A percentile compares a stretch with the other conserved stretches of the same genome.
phyloP scores from a whole-genome alignment of 2,329 filamentous ascomycete species.

The Didymella arachidicola region DNA sequence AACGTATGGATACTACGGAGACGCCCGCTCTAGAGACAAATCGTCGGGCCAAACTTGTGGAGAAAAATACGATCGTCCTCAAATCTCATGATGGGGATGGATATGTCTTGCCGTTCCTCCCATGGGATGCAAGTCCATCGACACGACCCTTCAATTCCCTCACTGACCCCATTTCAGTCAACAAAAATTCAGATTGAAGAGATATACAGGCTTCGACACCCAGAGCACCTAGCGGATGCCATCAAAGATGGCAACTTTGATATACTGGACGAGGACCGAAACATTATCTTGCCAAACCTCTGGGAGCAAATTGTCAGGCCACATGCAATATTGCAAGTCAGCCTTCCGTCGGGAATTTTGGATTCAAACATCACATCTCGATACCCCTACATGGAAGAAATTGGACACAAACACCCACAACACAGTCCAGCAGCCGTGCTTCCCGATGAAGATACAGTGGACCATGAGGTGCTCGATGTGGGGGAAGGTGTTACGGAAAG shows the following conservation, averaged over 20 bases:
- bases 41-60: neutral
- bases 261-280: constrained; percentile 19
- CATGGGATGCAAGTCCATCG: constrained; percentile 9
- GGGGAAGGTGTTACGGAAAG: neutral
- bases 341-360: constrained; percentile 5
- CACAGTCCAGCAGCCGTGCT: neutral
- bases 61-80: constrained; percentile 1
- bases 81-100: constrained; percentile 10
- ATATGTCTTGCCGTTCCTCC: constrained; percentile 12
- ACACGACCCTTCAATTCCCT: too few species aligned
- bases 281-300: constrained; percentile 29
- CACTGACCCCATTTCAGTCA: constrained; percentile 1
- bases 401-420: neutral
- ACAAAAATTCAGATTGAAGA: constrained; percentile 5
- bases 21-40: too few species aligned
- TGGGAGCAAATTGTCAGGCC: constrained; percentile 30
- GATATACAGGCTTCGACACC: constrained; percentile 9
- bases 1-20: neutral
- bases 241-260: constrained; percentile 26
- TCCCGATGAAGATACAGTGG: neutral
- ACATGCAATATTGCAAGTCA: constrained; percentile 13
- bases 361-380: neutral
- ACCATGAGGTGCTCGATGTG: neutral
- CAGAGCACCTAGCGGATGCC: constrained; percentile 4
- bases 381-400: neutral